Conservation (phyloP, 768 basidiomycete genomes). For the Cantharellus anzutake region DNA sequence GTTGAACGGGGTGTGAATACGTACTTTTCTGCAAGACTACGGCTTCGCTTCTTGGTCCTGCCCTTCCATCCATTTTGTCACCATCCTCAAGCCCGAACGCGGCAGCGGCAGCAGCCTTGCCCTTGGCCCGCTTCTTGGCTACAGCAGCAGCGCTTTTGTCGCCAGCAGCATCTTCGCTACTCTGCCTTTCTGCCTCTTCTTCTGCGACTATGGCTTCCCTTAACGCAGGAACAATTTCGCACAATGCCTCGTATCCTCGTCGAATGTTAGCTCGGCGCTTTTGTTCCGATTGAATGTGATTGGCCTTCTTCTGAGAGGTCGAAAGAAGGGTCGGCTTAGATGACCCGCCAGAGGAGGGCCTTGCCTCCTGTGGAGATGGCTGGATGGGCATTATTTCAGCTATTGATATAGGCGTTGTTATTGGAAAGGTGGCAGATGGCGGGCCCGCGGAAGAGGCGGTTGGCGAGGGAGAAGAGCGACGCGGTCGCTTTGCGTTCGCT, state of each 20-base stretch:
- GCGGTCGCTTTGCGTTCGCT: background rate
- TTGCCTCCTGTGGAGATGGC: conserved; percentile 9
- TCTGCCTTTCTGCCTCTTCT: conserved; percentile 29
- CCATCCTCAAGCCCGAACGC: conserved; percentile 21
- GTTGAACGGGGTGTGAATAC: conserved; percentile 13
- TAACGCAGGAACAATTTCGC: conserved; percentile 64
- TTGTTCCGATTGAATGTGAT: conserved; percentile 88
- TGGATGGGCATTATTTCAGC: background rate
- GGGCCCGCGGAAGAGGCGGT: conserved; percentile 11
- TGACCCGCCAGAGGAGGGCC: background rate
- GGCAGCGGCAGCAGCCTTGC: conserved; percentile 16
- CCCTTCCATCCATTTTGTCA: conserved; percentile 61
- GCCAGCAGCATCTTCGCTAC: background rate
- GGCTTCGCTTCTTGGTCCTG: conserved; percentile 81
- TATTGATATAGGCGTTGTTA: conserved; percentile 1
- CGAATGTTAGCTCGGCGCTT: conserved; percentile 85
- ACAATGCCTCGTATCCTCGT: conserved; percentile 73
- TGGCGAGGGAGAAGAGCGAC: background rate
- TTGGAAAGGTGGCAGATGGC: conserved; percentile 5
- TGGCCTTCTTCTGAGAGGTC: conserved; percentile 76
- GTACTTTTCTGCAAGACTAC: conserved; percentile 74
- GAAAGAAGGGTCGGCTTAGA: conserved; percentile 36
- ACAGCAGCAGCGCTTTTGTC: background rate
- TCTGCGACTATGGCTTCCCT: conserved; percentile 63
- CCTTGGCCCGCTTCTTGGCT: conserved; percentile 16